Evolutionary conservation across 2,329 filamentous ascomycete species (phyloP).

Genomic region (Monilinia vaccinii-corymbosi): DNA sequence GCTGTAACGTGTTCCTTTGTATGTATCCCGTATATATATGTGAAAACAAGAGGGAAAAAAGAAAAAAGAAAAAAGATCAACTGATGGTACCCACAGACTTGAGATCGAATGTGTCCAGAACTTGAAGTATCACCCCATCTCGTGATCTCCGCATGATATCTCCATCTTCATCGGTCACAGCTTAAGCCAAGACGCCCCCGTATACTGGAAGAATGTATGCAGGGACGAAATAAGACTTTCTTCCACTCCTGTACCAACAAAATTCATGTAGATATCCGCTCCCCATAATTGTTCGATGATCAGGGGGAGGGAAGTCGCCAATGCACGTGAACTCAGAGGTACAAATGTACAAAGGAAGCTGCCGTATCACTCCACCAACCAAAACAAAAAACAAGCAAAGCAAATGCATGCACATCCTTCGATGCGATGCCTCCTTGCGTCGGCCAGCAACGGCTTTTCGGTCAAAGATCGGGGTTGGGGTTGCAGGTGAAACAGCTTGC

Average conservation of each 20-base stretch:
- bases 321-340: neutral
- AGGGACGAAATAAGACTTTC: neutral
- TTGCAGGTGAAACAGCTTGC: constrained; percentile 3
- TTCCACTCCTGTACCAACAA: neutral
- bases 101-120: neutral
- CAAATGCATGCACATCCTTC: neutral
- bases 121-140: neutral
- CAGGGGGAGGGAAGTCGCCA: constrained; percentile 1
- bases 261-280: neutral
- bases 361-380: neutral
- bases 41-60: neutral
- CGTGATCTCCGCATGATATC: constrained; percentile 9
- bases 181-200: neutral
- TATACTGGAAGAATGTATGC: neutral
- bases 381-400: neutral
- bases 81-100: neutral
- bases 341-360: neutral
- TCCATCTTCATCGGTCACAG: neutral
- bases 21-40: neutral
- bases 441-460: constrained; percentile 9
- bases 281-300: neutral
- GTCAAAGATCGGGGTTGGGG: constrained; percentile 6
- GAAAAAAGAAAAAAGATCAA: neutral
- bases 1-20: neutral
- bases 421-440: neutral